These are phyloP conservation scores for Beauveria caledonica DNA, from an alignment of 2,329 filamentous ascomycete genomes.

Conservation along the genomic window DNA sequence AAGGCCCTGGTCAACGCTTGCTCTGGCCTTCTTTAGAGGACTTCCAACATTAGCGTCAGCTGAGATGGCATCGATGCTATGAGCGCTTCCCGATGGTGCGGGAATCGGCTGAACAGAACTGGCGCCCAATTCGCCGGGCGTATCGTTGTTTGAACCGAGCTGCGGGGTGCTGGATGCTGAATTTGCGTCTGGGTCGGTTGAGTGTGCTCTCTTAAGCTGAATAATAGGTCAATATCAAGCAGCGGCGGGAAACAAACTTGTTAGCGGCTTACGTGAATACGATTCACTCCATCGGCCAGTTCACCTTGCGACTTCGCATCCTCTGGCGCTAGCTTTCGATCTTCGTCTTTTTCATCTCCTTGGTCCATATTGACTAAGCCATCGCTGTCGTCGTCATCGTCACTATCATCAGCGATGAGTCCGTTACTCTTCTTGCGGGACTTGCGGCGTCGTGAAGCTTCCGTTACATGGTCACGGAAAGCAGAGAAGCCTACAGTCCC, in stretches of 20 bases:
- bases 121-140: slow-evolving; percentile 20
- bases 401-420: slow-evolving; percentile 63
- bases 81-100: slow-evolving; percentile 15
- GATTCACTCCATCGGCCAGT: slow-evolving; percentile 70
- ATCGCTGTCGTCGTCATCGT: slow-evolving; percentile 56
- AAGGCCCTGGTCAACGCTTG: slow-evolving; percentile 37
- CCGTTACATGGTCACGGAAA: slow-evolving; percentile 65
- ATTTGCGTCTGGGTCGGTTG: slow-evolving; percentile 54
- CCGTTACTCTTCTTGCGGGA: slow-evolving; percentile 56
- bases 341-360: slow-evolving; percentile 52
- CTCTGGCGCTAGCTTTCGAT: slow-evolving; percentile 56
- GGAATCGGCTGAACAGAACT: slow-evolving; percentile 12
- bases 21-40: slow-evolving; percentile 67
- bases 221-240: slow-evolving; percentile 17
- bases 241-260: not conserved
- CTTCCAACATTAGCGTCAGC: slow-evolving; percentile 49
- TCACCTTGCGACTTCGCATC: slow-evolving; percentile 66
- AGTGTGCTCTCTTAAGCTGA: slow-evolving; percentile 75
- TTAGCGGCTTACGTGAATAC: slow-evolving; percentile 59
- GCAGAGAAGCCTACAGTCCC: slow-evolving; percentile 85
- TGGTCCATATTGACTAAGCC: slow-evolving; percentile 59
- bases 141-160: slow-evolving; percentile 34
- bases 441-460: slow-evolving; percentile 44
- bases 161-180: slow-evolving; percentile 24
- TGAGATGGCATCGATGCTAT: slow-evolving; percentile 23